Evolutionary conservation across 1,139 yeast species (phyloP), one percentile per base, ranked within the genome.

Genomic region (Diutina mesorugosa): DNA sequence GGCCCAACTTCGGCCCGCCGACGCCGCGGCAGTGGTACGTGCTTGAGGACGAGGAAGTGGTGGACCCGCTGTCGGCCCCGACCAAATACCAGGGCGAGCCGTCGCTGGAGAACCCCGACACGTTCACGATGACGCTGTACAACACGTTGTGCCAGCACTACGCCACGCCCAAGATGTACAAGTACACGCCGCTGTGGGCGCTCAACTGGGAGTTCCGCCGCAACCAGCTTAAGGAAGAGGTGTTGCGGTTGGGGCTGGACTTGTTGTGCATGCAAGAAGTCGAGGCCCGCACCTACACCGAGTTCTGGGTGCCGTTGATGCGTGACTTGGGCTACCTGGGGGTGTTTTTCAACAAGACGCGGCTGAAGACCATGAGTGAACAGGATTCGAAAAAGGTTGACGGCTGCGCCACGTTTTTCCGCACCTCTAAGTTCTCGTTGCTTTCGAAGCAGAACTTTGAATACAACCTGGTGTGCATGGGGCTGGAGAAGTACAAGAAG

Each of bases 141-240:
- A 93, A 93, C 69, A 89, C 96, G 3, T 77, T 93, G 66, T 93
- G 99, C 70, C 98, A 93, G 67, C 95, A 87, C 68, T 91, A 91
- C 73, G 98, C 98, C 4, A 90, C 97, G 9, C 80, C 95, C 26
- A 87, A 84, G 68, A 79, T 91, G 87, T 95, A 89, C 69, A 91
- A 88, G 64, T 93, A 89, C 67, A 90, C 98, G 1, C 98, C 98
- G 38, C 84, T 96, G 1, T 93, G 99, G 99, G 99, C 98, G 6
- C 78, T 93, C 61, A 82, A 84, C 57, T 91, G 98, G 98, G 87
- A 87, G n/a, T 90, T 86, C 70, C 85, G 99, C 71, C 82, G 86
- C 66, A 84, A 85, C 58, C 75, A 81, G 55, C 78, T 93, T 61
- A 81, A 84, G 60, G 83, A 85, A 62, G 96, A 93, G 68, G 78